phyloP scores from a whole-genome alignment of 768 basidiomycete genomes.

The Trametes gibbosa region DNA sequence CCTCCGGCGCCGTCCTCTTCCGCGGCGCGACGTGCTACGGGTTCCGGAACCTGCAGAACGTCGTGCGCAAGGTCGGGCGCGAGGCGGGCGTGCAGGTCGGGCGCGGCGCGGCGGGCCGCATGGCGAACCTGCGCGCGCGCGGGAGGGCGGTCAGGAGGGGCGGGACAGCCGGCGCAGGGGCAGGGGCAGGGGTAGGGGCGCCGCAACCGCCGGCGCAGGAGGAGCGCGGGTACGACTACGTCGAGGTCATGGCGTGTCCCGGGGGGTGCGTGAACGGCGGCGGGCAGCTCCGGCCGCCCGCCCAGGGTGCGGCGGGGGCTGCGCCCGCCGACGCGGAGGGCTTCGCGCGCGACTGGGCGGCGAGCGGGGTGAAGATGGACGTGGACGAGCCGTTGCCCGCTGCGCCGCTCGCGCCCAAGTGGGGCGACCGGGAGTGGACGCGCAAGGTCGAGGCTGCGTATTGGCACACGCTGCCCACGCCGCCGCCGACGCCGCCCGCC shows the following conservation, averaged over 20 bases:
- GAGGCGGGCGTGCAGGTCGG: conserved; percentile 74
- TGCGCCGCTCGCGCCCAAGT: conserved; percentile 52
- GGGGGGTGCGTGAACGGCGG: conserved; percentile 97
- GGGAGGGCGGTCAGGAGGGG: conserved; percentile 25
- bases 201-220: conserved; percentile 48
- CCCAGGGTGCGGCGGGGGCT: conserved; percentile 5
- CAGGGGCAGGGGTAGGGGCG: too few species aligned
- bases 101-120: conserved; percentile 61
- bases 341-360: conserved; percentile 59
- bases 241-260: conserved; percentile 99
- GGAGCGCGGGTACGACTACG: conserved; percentile 72
- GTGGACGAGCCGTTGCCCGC: conserved; percentile 23
- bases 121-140: conserved; percentile 31
- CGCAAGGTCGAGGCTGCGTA: conserved; percentile 78
- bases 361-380: conserved; percentile 44
- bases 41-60: conserved; percentile 94
- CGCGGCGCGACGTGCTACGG: conserved; percentile 96
- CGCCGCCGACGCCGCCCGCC: conserved; percentile 41
- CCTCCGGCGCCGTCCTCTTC: conserved; percentile 67
- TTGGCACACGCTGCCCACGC: conserved; percentile 57
- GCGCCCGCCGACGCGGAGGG: conserved; percentile 56
- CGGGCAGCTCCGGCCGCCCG: conserved; percentile 63
- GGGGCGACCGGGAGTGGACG: conserved; percentile 85
- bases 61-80: conserved; percentile 89
- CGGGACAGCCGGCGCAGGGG: conserved; percentile 29